Base-by-base conservation (phyloP, 768 basidiomycete genomes). In the Suillus placidus region DNA sequence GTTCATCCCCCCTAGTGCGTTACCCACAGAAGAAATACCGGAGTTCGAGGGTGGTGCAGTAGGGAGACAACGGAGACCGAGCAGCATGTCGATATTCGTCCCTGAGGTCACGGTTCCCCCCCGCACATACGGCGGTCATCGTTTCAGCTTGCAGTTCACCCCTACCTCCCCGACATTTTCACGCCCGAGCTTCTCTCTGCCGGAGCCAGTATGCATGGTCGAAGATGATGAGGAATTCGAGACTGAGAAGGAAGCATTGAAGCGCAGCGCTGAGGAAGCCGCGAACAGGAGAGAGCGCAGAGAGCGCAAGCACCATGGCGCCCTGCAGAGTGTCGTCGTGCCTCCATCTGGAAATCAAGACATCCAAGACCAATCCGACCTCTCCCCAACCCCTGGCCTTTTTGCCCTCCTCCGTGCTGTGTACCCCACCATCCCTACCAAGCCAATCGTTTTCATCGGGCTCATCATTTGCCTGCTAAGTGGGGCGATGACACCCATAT, bases 401-500 rank as follows among this genome's bases (percentile, higher is more conserved):
- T 54, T 76, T 8, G 60, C 75, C 0, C 83, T 88, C 30, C 68
- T 90, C 18, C 83, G 84, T 64, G 78, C 76, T 8, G 81, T 90
- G 66, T 89, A 87, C 73, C 91, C 90, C 3, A 87, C 86, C 0
- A 79, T 97, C 34, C 95, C 95, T 0, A 74, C 84, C 73, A 97
- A 96, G 71, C 81, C 82, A 5, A 68, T 93, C 51, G 76, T 97
- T 66, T 71, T 87, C 73, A 35, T 92, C 61, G 95, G 95, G 20
- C 80, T 97, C 32, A 3, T 88, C 64, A 72, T 85, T n/a, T 89
- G 90, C 64, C 68, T 94, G 49, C 76, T 85, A 62, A 91, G 88
- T 69, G 97, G 97, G 26, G 85, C 92, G 4, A 87, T 92, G 82
- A 97, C 95, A 0, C 97, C 97, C 3, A 65, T 98, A 54, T 99